Evolutionary conservation across 352 stramenopile species (phyloP), one percentile per base, ranked within the genome.

Genomic region (Peronospora tabacina): DNA sequence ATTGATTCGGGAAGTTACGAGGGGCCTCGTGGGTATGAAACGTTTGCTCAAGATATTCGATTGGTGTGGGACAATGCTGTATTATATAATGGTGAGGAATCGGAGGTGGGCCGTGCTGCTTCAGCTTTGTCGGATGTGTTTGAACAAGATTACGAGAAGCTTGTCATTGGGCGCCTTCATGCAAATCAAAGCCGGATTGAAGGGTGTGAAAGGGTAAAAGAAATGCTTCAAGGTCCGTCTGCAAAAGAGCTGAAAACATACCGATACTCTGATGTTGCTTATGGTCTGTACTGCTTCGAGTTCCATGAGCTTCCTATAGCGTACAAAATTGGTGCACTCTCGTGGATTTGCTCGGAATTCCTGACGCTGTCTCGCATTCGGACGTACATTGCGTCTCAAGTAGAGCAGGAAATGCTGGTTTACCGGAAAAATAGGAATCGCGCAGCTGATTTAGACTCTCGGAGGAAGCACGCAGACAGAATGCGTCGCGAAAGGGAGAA

Each of bases 1-100:
- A 70, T 94, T 16, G 75, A 89, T 51, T 74, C 58, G 16, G 82
- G 80, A 38, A 52, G 54, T n/a, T 94, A 94, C 54, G 81, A 92
- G 66, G 63, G 66, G 35, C 46, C 58, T 0, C 43, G 65, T 22
- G 79, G 73, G 2, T 72, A 85, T 44, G 66, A 86, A 37, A 60
- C 58, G 0, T 94, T 94, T 55, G 79, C 79, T 0, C 50, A 63
- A 8, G 82, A 94, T 50, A 70, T 91, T 37, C 78, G 78, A n/a
- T 63, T 91, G 32, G 82, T 94, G 29, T 94, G 80, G 80, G 81
- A 90, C 44, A 94, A 94, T 43, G 73, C 71, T 35, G 52, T 87
- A 20, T 48, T 78, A 4, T 92, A 87, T 58, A 92, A 92, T 52
- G 68, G 72, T 2, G 78, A 89, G 49, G 76, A 91, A 13, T 89